phyloP scores from a whole-genome alignment of 2,329 filamentous ascomycete genomes.

The Didymella sp. region DNA sequence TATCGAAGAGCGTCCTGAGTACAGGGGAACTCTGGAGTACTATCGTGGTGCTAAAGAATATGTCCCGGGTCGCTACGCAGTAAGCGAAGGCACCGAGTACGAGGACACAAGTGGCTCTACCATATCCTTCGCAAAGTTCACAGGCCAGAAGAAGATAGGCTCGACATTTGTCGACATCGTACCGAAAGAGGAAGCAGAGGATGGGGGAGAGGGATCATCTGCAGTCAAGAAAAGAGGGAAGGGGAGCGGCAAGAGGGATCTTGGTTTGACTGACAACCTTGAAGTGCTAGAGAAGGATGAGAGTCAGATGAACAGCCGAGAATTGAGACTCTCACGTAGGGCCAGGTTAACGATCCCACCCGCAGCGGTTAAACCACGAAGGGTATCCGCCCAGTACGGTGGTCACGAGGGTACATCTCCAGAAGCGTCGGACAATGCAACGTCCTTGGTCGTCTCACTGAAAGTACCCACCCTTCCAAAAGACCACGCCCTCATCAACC shows the following conservation, averaged over 20 bases:
- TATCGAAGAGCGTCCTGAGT: slow-evolving; percentile 29
- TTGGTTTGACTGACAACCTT: background rate
- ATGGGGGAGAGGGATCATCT: background rate
- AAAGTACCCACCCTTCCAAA: background rate
- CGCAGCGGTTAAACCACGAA: background rate
- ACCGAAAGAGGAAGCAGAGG: slow-evolving; percentile 25
- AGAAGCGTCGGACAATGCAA: background rate
- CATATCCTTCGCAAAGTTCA: slow-evolving; percentile 32
- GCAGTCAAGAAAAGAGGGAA: background rate
- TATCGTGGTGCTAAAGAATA: slow-evolving; percentile 30
- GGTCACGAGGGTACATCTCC: background rate
- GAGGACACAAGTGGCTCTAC: slow-evolving; percentile 39
- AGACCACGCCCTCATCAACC: too few species aligned
- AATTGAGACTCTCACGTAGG: background rate
- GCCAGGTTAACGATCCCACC: background rate
- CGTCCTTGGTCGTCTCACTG: background rate
- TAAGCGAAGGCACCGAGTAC: slow-evolving; percentile 32
- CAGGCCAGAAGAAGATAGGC: slow-evolving; percentile 32
- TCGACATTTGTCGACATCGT: slow-evolving; percentile 32
- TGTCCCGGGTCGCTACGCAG: slow-evolving; percentile 36
- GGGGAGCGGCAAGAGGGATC: background rate
- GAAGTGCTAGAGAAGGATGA: too few species aligned
- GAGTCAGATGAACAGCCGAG: background rate
- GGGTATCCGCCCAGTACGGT: background rate
- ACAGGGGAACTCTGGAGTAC: slow-evolving; percentile 25